Evolutionary conservation across 1,139 yeast genomes (phyloP), one percentile per base, ranked within the genome.

Genomic region (Diutina mesorugosa): DNA sequence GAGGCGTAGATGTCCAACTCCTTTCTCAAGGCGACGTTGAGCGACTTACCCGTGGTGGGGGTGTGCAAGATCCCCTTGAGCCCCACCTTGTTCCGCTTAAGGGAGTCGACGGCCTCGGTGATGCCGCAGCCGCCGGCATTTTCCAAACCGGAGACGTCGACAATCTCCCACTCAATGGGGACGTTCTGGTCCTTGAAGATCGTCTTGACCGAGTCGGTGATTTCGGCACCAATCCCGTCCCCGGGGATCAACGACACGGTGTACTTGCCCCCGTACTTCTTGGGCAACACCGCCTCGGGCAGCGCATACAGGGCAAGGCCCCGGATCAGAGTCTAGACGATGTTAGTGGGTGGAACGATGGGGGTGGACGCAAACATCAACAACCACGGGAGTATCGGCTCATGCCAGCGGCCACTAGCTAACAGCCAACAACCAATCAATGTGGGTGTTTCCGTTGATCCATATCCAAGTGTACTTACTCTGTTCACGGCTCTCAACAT

Each of bases 211-310:
- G 97, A 87, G 72, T 88, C 95, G 60, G 98, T 87, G 72, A 90
- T 89, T 78, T 93, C 97, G 70, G 86, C 87, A 73, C 99, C 99
- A 63, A 91, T 87, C 82, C 99, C 99, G 71, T 93, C 99, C 72
- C 91, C 93, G 61, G 98, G 98, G 67, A 93, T 87, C 71, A 93
- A 80, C 58, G 97, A 90, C 59, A 90, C 96, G 58, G 91, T 87
- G 80, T 82, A 91, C 71, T 85, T 86, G 62, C 97, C 96, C 65
- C 98, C 98, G 75, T 90, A 90, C 77, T 90, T 88, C 79, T 88
- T 88, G 67, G 96, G 96, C 67, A 86, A 77, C 61, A 81, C 81
- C 60, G 83, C 69, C 68, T 84, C 89, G 58, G 84, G 77, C 54
- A 78, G 28, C 32, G 51, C 51, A 29, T 28, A 47, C 28, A 29